Conservation (phyloP, 257 asterid species). For the Nicotiana benthamiana region DNA sequence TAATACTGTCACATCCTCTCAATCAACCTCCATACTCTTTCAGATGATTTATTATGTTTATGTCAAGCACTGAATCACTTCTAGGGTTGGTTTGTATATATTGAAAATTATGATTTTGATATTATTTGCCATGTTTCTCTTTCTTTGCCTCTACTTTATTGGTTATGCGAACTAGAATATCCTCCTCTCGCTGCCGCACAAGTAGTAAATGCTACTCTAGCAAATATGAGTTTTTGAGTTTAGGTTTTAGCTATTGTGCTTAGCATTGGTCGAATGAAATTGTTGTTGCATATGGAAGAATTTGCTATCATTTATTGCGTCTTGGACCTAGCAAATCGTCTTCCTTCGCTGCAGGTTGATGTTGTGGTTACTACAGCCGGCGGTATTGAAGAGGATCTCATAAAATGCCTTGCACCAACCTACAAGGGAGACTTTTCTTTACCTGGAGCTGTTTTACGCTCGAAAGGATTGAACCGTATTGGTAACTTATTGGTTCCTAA, state of each 20-base stretch:
- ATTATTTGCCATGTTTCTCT: background rate
- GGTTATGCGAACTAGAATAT: background rate
- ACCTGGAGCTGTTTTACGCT: conserved; percentile 72
- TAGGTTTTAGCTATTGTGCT: background rate
- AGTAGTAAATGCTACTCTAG: background rate
- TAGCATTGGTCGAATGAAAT: background rate
- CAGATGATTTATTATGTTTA: background rate
- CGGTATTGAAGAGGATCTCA: conserved; percentile 95
- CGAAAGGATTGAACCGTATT: conserved; percentile 85
- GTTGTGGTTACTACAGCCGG: conserved; percentile 98
- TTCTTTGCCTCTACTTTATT: background rate
- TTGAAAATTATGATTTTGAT: background rate
- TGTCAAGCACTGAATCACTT: background rate
- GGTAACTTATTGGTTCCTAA: conserved; percentile 93
- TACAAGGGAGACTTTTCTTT: conserved; percentile 76
- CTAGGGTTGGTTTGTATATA: background rate
- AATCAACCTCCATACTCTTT: background rate
- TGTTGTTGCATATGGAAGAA: background rate
- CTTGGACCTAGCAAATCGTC: background rate
- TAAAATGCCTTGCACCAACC: conserved; percentile 92
- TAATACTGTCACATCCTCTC: background rate
- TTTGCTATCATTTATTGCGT: background rate
- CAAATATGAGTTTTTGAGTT: background rate
- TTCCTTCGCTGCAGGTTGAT: conserved; percentile 52
- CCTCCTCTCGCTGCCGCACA: background rate